A percentile compares a stretch with the other conserved stretches of the same genome.
phyloP scores from a whole-genome alignment of 495 filamentous ascomycete species.

The Niebla homalea region DNA sequence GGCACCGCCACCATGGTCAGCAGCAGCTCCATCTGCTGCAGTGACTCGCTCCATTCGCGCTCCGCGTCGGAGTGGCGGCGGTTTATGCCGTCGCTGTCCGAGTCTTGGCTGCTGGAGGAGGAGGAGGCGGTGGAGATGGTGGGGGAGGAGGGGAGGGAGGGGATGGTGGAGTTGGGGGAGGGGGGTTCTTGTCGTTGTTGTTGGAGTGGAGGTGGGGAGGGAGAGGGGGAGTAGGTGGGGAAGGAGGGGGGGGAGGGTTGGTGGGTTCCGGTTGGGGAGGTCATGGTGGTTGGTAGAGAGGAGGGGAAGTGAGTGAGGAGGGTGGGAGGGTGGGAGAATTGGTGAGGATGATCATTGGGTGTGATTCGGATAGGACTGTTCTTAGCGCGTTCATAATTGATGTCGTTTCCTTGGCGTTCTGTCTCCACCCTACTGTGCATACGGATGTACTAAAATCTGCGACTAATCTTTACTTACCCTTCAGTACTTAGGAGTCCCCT shows the following conservation, averaged over 20 bases:
- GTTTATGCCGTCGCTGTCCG: slow-evolving; percentile 37
- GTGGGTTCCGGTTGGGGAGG: slow-evolving; percentile 20
- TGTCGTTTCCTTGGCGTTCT: too few species aligned
- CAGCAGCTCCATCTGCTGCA: slow-evolving; percentile 86
- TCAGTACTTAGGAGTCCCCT: too few species aligned
- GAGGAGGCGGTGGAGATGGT: slow-evolving; percentile 69
- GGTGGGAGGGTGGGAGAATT: too few species aligned
- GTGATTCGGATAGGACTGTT: too few species aligned
- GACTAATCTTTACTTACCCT: too few species aligned
- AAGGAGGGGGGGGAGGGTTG: too few species aligned
- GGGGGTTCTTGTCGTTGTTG: too few species aligned
- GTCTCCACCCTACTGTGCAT: too few species aligned
- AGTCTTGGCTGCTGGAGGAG: slow-evolving; percentile 41
- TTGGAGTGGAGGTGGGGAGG: slow-evolving; percentile 28
- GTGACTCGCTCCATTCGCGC: slow-evolving; percentile 79
- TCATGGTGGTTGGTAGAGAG: neutral
- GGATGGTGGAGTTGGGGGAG: slow-evolving; percentile 30
- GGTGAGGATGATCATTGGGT: too few species aligned
- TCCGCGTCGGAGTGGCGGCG: slow-evolving; percentile 65
- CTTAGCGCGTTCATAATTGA: too few species aligned
- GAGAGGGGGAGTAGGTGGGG: slow-evolving; percentile 7
- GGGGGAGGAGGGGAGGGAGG: slow-evolving; percentile 33
- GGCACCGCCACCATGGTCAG: slow-evolving; percentile 88
- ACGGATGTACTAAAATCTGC: too few species aligned
- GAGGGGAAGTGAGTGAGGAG: too few species aligned